A percentile compares a stretch with the other conserved stretches of the same genome.
phyloP scores from a whole-genome alignment of 352 stramenopile genomes.

The Pythium phragmitis region DNA sequence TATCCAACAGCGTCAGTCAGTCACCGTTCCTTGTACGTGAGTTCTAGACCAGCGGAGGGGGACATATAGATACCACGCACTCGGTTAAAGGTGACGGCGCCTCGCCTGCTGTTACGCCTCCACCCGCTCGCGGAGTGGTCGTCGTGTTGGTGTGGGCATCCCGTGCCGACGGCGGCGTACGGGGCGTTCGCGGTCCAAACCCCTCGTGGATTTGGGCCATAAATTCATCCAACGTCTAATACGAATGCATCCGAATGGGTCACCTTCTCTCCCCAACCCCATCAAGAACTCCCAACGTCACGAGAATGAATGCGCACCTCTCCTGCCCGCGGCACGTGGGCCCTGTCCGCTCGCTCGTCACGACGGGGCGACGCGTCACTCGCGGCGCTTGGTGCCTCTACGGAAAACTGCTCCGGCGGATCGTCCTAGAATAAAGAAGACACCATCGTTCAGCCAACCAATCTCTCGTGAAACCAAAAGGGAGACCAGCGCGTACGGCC shows the following conservation, averaged over 20 bases:
- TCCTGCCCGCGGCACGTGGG: background rate
- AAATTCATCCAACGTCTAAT: conserved; percentile 13
- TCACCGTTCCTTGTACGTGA: background rate
- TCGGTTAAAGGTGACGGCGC: conserved; percentile 19
- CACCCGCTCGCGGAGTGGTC: background rate
- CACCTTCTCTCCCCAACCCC: background rate
- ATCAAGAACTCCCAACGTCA: background rate
- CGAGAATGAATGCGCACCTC: background rate
- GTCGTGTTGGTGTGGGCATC: conserved; percentile 11
- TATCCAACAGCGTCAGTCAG: background rate
- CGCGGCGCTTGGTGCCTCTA: conserved; percentile 8
- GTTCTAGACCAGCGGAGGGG: no score
- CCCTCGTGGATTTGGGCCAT: conserved; percentile 16
- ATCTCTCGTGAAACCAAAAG: background rate
- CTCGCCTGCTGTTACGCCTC: background rate
- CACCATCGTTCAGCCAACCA: background rate
- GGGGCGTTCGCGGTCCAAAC: conserved; percentile 8
- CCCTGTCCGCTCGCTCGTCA: background rate
- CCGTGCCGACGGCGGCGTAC: conserved; percentile 2
- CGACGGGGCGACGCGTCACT: background rate
- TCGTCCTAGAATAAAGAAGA: conserved; percentile 44
- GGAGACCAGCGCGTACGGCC: conserved; percentile 31
- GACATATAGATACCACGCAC: conserved; percentile 8
- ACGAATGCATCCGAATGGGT: background rate
- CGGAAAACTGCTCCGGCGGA: conserved; percentile 54